A percentile compares a stretch with the other conserved stretches of the same genome.
Conservation (phyloP, 768 basidiomycete species). For the Multifurca ochricompacta region DNA sequence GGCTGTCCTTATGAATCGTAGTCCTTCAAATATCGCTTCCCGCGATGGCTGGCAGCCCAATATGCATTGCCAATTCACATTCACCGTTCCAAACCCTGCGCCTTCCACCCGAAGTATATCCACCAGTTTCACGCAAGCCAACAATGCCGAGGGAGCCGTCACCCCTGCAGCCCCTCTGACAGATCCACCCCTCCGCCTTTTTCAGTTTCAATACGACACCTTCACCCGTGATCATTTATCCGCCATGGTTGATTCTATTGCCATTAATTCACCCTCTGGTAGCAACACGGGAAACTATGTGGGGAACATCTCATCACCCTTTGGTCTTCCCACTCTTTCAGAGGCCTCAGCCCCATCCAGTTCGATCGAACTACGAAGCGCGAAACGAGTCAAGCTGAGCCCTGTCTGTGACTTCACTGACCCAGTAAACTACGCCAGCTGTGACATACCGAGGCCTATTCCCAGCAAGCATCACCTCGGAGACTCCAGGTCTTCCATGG, state of each 20-base stretch:
- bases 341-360: conserved; percentile 37
- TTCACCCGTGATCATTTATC: conserved; percentile 92
- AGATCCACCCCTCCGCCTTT: conserved; percentile 75
- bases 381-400: conserved; percentile 76
- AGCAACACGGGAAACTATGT: conserved; percentile 36
- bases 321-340: conserved; percentile 41
- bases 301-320: conserved; percentile 39
- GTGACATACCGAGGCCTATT: conserved; percentile 43
- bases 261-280: conserved; percentile 63
- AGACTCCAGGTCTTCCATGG: conserved; percentile 70
- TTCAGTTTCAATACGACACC: conserved; percentile 94
- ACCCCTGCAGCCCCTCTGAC: conserved; percentile 36
- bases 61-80: conserved; percentile 64
- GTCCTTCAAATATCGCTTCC: conserved; percentile 39
- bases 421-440: conserved; percentile 41
- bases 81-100: conserved; percentile 48
- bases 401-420: conserved; percentile 52
- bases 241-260: conserved; percentile 90
- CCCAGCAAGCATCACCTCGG: conserved; percentile 63
- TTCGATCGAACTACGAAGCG: conserved; percentile 52
- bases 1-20: conserved; percentile 43
- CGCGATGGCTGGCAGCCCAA: conserved; percentile 38
- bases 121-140: conserved; percentile 64
- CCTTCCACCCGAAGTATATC: conserved; percentile 17
- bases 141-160: conserved; percentile 27